Evolutionary conservation across 2,329 filamentous ascomycete species (phyloP).

Genomic region (Botrytis tulipae): DNA sequence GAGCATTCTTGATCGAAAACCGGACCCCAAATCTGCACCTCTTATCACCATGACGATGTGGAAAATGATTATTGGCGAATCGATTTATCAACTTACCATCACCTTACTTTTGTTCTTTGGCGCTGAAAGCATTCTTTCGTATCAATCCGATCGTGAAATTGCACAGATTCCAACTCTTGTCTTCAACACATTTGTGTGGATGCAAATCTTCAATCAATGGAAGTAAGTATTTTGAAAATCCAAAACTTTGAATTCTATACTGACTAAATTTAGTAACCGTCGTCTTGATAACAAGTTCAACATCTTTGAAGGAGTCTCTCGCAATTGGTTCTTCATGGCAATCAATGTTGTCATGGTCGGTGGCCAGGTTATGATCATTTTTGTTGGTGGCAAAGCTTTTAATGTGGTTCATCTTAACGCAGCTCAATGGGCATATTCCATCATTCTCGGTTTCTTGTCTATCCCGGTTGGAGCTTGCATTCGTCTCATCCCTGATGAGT

Average conservation of each 20-base stretch:
- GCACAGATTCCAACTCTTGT: conserved; percentile 73
- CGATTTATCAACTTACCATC: conserved; percentile 78
- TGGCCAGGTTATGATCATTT: conserved; percentile 86
- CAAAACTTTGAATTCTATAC: conserved; percentile 1
- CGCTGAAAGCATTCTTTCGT: conserved; percentile 58
- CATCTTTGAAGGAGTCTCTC: conserved; percentile 83
- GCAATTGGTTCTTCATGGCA: conserved; percentile 84
- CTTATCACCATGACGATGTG: conserved; percentile 91
- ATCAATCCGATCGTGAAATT: conserved; percentile 47
- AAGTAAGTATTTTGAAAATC: conserved; percentile 59
- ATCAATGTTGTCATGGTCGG: conserved; percentile 88
- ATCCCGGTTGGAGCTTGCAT: conserved; percentile 80
- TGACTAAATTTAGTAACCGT: conserved; percentile 62
- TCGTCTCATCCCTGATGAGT: conserved; percentile 74
- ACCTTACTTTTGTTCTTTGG: conserved; percentile 84
- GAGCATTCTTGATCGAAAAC: conserved; percentile 68
- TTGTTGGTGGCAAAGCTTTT: conserved; percentile 80
- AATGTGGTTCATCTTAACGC: conserved; percentile 58
- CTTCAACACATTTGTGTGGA: conserved; percentile 99
- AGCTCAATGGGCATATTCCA: conserved; percentile 83
- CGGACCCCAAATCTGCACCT: conserved; percentile 69
- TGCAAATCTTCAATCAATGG: conserved; percentile 99
- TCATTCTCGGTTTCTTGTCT: conserved; percentile 80
- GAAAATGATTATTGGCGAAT: conserved; percentile 98
- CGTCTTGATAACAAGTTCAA: conserved; percentile 94